Percentiles rank a stretch among this genome's conserved stretches.
Conservation (phyloP, 495 filamentous ascomycete genomes). For the Penicillium desertorum region DNA sequence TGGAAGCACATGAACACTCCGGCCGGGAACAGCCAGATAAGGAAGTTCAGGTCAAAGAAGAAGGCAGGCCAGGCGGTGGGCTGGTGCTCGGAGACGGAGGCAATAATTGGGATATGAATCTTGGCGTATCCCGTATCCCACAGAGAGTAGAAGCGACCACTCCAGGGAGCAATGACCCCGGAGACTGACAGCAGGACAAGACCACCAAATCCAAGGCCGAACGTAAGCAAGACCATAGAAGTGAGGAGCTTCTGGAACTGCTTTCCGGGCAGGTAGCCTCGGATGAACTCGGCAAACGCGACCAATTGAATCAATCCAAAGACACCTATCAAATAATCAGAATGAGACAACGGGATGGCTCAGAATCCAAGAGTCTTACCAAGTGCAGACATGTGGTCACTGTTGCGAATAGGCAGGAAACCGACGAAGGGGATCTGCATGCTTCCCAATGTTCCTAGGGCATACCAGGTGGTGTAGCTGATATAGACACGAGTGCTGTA, state of each 20-base stretch:
- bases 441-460: constrained; percentile 91
- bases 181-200: constrained; percentile 81
- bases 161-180: constrained; percentile 95
- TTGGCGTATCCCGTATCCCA: constrained; percentile 99
- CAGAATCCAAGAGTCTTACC: constrained; percentile 55
- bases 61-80: constrained; percentile 99
- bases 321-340: constrained; percentile 59
- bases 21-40: constrained; percentile 99
- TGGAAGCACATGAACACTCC: constrained; percentile 99
- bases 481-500: constrained; percentile 94
- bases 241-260: constrained; percentile 89
- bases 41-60: constrained; percentile 97
- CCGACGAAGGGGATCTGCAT: constrained; percentile 99
- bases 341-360: constrained; percentile 66
- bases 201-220: constrained; percentile 68
- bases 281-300: constrained; percentile 87
- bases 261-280: constrained; percentile 79
- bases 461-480: constrained; percentile 97
- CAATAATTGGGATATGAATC: constrained; percentile 99
- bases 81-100: constrained; percentile 98
- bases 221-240: constrained; percentile 73
- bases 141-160: constrained; percentile 97
- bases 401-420: constrained; percentile 92
- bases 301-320: constrained; percentile 96
- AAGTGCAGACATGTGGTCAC: constrained; percentile 97